Evolutionary conservation across 345 rosid species (phyloP).

Genomic region (Kandelia obovata): DNA sequence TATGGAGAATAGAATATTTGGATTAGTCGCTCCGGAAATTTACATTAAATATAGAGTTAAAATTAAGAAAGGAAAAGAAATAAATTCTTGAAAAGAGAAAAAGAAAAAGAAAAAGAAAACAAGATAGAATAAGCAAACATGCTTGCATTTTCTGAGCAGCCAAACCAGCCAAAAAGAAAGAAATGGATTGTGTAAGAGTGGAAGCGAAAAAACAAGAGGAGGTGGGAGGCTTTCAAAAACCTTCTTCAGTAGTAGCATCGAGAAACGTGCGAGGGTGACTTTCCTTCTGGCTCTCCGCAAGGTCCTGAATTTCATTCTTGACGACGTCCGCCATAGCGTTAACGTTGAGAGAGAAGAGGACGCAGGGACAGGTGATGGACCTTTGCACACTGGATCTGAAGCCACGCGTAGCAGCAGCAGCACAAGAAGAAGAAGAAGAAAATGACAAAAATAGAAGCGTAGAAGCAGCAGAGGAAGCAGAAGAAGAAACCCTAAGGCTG

Average conservation of each 20-base stretch:
- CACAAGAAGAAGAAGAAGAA: background rate
- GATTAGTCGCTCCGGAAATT: too few relatives aligned
- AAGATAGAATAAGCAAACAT: background rate
- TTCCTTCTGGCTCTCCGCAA: slow-evolving; percentile 14
- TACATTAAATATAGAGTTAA: background rate
- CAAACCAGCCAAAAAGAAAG: slow-evolving; percentile 8
- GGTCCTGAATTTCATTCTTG: slow-evolving; percentile 40
- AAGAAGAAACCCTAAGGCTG: slow-evolving; percentile 14
- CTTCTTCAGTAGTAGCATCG: slow-evolving; percentile 68
- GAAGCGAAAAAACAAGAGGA: too few relatives aligned
- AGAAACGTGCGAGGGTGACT: slow-evolving; percentile 62
- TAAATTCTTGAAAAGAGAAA: background rate
- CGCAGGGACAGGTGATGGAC: slow-evolving; percentile 31
- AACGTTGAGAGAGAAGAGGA: slow-evolving; percentile 26
- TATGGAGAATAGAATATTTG: too few relatives aligned
- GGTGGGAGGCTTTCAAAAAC: slow-evolving; percentile 25
- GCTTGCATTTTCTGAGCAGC: background rate
- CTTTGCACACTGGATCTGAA: slow-evolving; percentile 33
- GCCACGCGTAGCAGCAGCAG: slow-evolving; percentile 16
- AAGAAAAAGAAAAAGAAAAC: background rate
- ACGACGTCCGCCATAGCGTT: slow-evolving; percentile 64
- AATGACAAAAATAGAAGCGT: slow-evolving; percentile 14
- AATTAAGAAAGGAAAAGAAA: background rate
- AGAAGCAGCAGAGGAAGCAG: slow-evolving; percentile 14
- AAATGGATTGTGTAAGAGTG: background rate